Conservation (phyloP, 805 yeast species). For the Candida nanaspora region DNA sequence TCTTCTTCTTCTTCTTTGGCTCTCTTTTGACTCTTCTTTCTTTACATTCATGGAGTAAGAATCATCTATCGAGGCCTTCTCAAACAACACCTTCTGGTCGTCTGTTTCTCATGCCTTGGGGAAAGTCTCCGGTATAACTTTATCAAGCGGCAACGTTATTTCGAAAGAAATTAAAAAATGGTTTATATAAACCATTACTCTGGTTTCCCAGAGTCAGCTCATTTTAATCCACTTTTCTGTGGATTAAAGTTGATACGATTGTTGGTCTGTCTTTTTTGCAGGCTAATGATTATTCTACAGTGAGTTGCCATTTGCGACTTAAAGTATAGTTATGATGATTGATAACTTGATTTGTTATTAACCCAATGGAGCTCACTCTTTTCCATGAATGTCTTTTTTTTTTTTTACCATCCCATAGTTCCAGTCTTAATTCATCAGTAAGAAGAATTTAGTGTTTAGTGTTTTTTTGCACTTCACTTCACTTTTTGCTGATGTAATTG, state of each 20-base stretch:
- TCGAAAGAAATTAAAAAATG: too few species aligned
- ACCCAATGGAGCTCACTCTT: conserved; percentile 89
- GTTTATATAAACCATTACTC: conserved; percentile 12
- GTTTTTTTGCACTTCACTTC: too few species aligned
- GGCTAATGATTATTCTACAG: background rate
- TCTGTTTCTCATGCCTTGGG: conserved; percentile 50
- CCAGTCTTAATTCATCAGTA: conserved; percentile 22
- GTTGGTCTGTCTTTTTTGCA: too few species aligned
- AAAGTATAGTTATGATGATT: conserved; percentile 76
- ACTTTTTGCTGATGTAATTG: too few species aligned
- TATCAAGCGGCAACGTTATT: conserved; percentile 53
- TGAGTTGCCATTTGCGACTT: conserved; percentile 24
- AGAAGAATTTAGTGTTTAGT: too few species aligned
- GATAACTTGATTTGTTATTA: conserved; percentile 19
- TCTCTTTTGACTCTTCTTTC: conserved; percentile 10
- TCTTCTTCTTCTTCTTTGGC: conserved; percentile 1
- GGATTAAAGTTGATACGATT: too few species aligned
- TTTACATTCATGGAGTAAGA: conserved; percentile 61
- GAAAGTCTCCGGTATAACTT: conserved; percentile 77
- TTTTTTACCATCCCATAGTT: conserved; percentile 5
- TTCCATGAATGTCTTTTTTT: conserved; percentile 45
- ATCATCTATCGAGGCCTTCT: conserved; percentile 71
- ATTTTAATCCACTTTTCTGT: too few species aligned
- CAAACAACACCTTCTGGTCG: conserved; percentile 30
- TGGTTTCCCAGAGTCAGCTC: too few species aligned